Evolutionary conservation across 2,329 filamentous ascomycete genomes (phyloP), one percentile per base, ranked within the genome.

Genomic region (Phaeophleospora eucalypticola): DNA sequence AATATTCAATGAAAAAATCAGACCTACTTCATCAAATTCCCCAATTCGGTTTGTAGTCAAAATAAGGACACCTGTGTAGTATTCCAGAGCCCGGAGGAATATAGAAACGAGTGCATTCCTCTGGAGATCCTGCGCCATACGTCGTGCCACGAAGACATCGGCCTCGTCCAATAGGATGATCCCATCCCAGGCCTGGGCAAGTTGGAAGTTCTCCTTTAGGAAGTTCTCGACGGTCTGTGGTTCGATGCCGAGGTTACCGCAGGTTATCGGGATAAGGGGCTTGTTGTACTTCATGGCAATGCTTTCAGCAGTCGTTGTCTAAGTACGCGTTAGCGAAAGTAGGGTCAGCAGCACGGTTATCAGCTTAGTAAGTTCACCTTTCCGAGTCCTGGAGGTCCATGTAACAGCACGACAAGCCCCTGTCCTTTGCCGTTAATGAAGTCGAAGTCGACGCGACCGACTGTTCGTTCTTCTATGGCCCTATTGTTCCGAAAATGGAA

Each of bases 121-220:
- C 19, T 56, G 27, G 3, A 59, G 19, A 38, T 61, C 58, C 8
- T 36, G 6, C 12, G 49, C 44, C 12, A 47, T 45, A 14, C 57
- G 45, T n/a, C 51, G 40, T 10, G 54, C 56, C 4, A 62, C 49
- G 33, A 69, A 69, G 12, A 66, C 58, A 45, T 70, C 65, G 10
- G 63, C 66, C 49, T 70, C 61, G 51, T 70, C 66, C 8, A 69
- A 52, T 4, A 69, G 63, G 3, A 71, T 48, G 2, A 68, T 52
- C 9, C 48, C 49, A n/a, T 49, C 46, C 58, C 58, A 61, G 1
- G 33, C 20, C 36, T 56, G 41, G 8, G 51, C 56, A 3, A 57
- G 43, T 12, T 43, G 33, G 38, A 59, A 54, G 33, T 35, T 36
- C 8, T 46, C 43, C 4, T 17, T 21, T 6, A 61, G 46, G 1